phyloP scores from a whole-genome alignment of 805 yeast species.

The Candida suzukii region DNA sequence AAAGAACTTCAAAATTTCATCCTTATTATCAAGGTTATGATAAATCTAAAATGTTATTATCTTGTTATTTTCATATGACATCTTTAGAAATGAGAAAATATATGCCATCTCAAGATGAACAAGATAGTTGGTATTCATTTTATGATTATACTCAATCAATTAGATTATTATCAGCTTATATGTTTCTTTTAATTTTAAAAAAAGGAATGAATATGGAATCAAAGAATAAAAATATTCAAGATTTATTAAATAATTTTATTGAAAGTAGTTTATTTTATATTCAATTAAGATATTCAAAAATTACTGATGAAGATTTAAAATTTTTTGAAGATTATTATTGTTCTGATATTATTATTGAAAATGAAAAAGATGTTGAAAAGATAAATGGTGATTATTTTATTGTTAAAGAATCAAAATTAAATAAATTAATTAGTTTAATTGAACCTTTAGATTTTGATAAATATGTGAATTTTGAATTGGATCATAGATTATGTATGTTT shows the following conservation, averaged over 20 bases:
- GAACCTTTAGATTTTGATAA: conserved; percentile 8
- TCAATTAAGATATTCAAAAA: conserved; percentile 11
- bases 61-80: conserved; percentile 16
- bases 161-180: conserved; percentile 29
- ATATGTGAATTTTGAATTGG: conserved; percentile 18
- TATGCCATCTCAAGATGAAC: conserved; percentile 1
- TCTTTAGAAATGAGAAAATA: conserved; percentile 7
- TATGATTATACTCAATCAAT: conserved; percentile 20
- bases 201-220: conserved; percentile 13
- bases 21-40: conserved; percentile 22
- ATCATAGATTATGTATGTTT: conserved; percentile 24
- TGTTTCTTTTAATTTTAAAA: conserved; percentile 27
- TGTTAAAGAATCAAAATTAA: neutral
- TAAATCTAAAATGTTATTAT: conserved; percentile 10
- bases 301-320: conserved; percentile 10
- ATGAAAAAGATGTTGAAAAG: neutral
- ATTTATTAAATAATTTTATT: conserved; percentile 11
- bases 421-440: neutral
- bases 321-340: conserved; percentile 14
- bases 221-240: conserved; percentile 10
- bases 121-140: conserved; percentile 18
- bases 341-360: conserved; percentile 10
- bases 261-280: conserved; percentile 16
- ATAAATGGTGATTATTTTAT: neutral
- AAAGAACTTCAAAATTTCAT: conserved; percentile 16